A percentile compares a stretch with the other conserved stretches of the same genome.
These are phyloP conservation scores for Fusarium mangiferae DNA, from an alignment of 2,329 filamentous ascomycete genomes.

Conservation along the genomic window DNA sequence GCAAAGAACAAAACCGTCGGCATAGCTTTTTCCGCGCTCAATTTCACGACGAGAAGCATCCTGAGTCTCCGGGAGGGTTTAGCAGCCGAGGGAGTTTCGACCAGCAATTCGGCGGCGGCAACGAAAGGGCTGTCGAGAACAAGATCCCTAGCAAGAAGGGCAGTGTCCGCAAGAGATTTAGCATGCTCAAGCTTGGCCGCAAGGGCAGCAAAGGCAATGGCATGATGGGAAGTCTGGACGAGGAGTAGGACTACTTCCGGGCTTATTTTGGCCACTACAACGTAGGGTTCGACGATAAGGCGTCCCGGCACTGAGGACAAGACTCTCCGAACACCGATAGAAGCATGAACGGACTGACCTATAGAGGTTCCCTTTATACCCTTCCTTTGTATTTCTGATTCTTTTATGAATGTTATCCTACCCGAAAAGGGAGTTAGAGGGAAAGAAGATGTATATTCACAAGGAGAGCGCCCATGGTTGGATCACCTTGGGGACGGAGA, in stretches of 20 bases:
- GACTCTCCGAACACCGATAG: conserved; percentile 13
- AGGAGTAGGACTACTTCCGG: conserved; percentile 59
- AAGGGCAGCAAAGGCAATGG: conserved; percentile 69
- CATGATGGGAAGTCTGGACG: conserved; percentile 65
- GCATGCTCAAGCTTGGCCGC: conserved; percentile 78
- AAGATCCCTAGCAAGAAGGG: conserved; percentile 61
- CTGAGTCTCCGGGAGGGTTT: conserved; percentile 41
- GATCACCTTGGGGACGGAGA: conserved; percentile 16
- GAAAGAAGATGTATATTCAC: conserved; percentile 11
- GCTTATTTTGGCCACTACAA: conserved; percentile 44
- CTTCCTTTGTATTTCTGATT: conserved; percentile 24
- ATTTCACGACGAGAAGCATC: conserved; percentile 44
- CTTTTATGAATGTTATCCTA: conserved; percentile 3
- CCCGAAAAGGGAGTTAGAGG: neutral
- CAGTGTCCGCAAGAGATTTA: conserved; percentile 81
- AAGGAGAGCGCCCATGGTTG: conserved; percentile 25
- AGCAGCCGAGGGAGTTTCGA: conserved; percentile 46
- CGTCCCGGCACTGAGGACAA: conserved; percentile 11
- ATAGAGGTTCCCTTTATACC: neutral
- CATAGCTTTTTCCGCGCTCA: conserved; percentile 59
- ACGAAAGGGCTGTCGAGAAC: conserved; percentile 42
- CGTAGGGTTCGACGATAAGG: conserved; percentile 37
- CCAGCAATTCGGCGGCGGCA: conserved; percentile 40
- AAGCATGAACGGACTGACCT: conserved; percentile 16
- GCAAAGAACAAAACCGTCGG: conserved; percentile 49